Evolutionary conservation across 257 asterid species (phyloP).

Genomic region (Thymus quinquecostatus): DNA sequence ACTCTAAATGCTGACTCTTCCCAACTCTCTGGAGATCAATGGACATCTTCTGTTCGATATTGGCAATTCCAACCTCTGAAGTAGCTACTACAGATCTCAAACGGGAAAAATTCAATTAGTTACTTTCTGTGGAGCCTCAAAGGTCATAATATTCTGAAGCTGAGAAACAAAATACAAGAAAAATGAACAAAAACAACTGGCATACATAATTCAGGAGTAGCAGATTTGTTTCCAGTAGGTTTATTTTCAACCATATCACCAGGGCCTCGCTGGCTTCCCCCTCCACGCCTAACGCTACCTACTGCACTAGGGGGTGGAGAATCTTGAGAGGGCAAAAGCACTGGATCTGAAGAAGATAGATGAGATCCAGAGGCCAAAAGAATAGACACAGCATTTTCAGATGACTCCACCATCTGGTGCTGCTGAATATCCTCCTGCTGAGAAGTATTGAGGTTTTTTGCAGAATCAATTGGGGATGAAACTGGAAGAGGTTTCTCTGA

Average conservation of each 20-base stretch:
- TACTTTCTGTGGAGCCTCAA: conserved; percentile 15
- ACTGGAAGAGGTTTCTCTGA: conserved; percentile 40
- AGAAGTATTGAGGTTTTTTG: conserved; percentile 33
- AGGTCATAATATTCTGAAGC: conserved; percentile 15
- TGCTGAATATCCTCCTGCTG: conserved; percentile 38
- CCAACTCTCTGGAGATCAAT: conserved; percentile 51
- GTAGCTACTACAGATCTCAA: conserved; percentile 40
- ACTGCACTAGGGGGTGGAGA: conserved; percentile 40
- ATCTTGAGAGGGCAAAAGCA: conserved; percentile 54
- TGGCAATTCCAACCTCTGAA: conserved; percentile 49
- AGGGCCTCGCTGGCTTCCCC: conserved; percentile 40
- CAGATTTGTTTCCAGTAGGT: conserved; percentile 42
- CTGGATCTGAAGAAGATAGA: conserved; percentile 54
- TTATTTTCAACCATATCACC: conserved; percentile 41
- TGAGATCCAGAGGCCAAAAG: conserved; percentile 44
- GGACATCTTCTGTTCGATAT: conserved; percentile 48
- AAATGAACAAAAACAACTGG: conserved; percentile 26
- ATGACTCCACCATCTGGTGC: conserved; percentile 37
- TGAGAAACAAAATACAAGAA: neutral
- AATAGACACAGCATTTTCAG: conserved; percentile 33
- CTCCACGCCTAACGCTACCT: conserved; percentile 43
- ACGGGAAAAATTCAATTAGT: conserved; percentile 31
- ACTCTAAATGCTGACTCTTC: conserved; percentile 58
- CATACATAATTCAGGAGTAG: conserved; percentile 46
- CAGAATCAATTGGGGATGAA: conserved; percentile 41